Percentiles rank a stretch among this genome's conserved stretches.
phyloP scores from a whole-genome alignment of 306 rosid species.

The Rosa chinensis region DNA sequence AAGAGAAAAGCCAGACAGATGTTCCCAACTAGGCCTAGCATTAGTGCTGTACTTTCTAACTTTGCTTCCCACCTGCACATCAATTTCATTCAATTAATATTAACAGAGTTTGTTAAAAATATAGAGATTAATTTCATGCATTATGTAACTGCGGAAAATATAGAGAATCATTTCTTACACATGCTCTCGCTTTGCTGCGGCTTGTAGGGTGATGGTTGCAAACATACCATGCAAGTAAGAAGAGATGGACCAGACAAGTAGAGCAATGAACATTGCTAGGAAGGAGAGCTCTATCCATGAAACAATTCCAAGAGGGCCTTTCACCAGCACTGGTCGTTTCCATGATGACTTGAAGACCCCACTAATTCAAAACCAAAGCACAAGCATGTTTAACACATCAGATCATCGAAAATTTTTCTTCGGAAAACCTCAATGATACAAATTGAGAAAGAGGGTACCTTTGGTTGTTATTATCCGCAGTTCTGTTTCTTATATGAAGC shows the following conservation, averaged over 20 bases:
- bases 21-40: slow-evolving; percentile 51
- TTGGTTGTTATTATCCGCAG: slow-evolving; percentile 13
- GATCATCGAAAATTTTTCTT: not conserved
- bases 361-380: slow-evolving; percentile 14
- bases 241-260: slow-evolving; percentile 52
- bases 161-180: slow-evolving; percentile 31
- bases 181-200: slow-evolving; percentile 27
- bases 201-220: slow-evolving; percentile 20
- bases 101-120: not conserved
- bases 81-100: not conserved
- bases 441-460: slow-evolving; percentile 27
- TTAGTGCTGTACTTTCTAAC: slow-evolving; percentile 40
- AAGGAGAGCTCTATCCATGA: slow-evolving; percentile 44
- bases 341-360: slow-evolving; percentile 24
- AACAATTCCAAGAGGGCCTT: slow-evolving; percentile 55
- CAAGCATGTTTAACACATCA: not conserved
- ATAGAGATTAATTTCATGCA: not conserved
- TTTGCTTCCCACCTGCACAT: slow-evolving; percentile 55
- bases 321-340: slow-evolving; percentile 45
- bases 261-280: slow-evolving; percentile 39
- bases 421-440: not conserved
- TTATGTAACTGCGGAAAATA: not conserved
- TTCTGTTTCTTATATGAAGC: slow-evolving; percentile 38
- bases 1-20: slow-evolving; percentile 48
- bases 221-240: slow-evolving; percentile 48